Evolutionary conservation across 495 filamentous ascomycete genomes (phyloP), one percentile per base, ranked within the genome.

Genomic region (Annulohypoxylon maeteangense): DNA sequence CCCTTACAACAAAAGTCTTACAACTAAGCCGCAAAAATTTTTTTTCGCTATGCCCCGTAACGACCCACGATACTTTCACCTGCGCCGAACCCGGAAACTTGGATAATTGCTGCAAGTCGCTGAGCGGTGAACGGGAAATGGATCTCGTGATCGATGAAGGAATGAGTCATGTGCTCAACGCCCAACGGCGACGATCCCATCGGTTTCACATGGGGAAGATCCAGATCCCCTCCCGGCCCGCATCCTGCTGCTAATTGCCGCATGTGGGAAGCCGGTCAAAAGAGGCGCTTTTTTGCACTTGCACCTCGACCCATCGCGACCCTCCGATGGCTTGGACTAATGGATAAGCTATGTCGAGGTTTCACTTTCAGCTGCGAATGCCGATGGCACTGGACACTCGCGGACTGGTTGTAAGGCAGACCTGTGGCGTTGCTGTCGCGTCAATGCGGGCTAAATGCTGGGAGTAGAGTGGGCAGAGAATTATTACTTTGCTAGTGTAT

Each of bases 101-200:
- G 62, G 62, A 29, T 36, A 48, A n/a, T 45, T 47, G 14, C 3
- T 38, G 14, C 18, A 59, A 7, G 48, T 29, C 18, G 47, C 40
- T 62, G 64, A 72, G 69, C 69, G 69, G 69, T 67, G 64, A 64
- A 72, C 36, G 38, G 45, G 45, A 22, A 27, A 58, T 40, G 23
- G 59, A 72, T 67, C 69, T 67, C 64, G 69, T 72, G 69, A 72
- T 67, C 58, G 27, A 44, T 36, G 11, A 8, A 42, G 6, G 34
- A 3, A 44, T 67, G 62, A 65, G 59, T 72, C 69, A 72, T 60
- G 58, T 67, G 68, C 58, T 62, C 59, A 32, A 45, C 62, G 68
- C 68, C 68, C 56, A 62, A 50, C 57, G 63, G 45, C 42, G 64
- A 38, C 64, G 64, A 67, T 72, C 64, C 63, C 63, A 53, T 56